phyloP scores from a whole-genome alignment of 345 rosid genomes.

The Camelina hispida region DNA sequence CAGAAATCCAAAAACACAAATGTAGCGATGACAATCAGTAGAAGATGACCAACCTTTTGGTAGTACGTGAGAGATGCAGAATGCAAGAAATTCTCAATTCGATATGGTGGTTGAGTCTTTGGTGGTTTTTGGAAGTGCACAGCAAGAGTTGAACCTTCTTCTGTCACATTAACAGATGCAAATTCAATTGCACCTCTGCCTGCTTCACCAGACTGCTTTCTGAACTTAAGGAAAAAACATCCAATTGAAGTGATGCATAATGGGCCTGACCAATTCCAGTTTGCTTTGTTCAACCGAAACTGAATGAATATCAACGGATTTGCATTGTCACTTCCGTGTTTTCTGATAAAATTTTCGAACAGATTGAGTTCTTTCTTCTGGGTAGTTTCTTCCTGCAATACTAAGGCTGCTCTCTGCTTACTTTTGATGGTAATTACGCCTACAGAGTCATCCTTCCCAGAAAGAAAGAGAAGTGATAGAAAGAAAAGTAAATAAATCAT shows the following conservation, averaged over 20 bases:
- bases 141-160: slow-evolving; percentile 83
- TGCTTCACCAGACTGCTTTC: slow-evolving; percentile 60
- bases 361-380: slow-evolving; percentile 63
- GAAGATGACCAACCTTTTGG: slow-evolving; percentile 75
- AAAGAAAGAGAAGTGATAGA: slow-evolving; percentile 32
- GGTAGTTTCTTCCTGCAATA: slow-evolving; percentile 58
- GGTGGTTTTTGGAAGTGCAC: slow-evolving; percentile 82
- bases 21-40: slow-evolving; percentile 33
- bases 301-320: slow-evolving; percentile 62
- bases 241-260: slow-evolving; percentile 88
- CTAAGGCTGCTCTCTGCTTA: slow-evolving; percentile 58
- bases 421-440: slow-evolving; percentile 57
- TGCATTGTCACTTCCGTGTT: slow-evolving; percentile 67
- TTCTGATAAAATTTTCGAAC: slow-evolving; percentile 82
- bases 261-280: slow-evolving; percentile 88
- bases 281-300: slow-evolving; percentile 64
- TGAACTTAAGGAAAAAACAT: slow-evolving; percentile 80
- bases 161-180: slow-evolving; percentile 77
- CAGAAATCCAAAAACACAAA: slow-evolving; percentile 16
- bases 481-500: slow-evolving; percentile 35
- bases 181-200: slow-evolving; percentile 54
- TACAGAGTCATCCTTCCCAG: slow-evolving; percentile 65
- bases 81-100: slow-evolving; percentile 77
- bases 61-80: slow-evolving; percentile 71
- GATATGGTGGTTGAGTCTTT: slow-evolving; percentile 70